phyloP scores from a whole-genome alignment of 164 flowering plant species.

The Liriodendron chinense region DNA sequence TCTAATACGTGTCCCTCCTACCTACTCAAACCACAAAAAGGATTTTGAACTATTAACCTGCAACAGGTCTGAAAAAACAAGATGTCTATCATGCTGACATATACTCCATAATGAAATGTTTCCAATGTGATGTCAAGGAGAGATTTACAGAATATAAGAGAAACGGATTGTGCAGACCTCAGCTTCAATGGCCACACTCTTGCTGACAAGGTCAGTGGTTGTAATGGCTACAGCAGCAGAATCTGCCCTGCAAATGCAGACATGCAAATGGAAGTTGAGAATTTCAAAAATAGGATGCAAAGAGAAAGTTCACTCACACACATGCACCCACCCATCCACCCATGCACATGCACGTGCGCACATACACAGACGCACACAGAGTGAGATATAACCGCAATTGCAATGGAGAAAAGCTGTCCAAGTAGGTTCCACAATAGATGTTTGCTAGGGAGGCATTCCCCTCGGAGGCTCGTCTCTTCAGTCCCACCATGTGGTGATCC shows the following conservation, averaged over 20 bases:
- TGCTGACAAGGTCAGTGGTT: slow-evolving; percentile 95
- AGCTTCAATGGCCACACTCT: slow-evolving; percentile 86
- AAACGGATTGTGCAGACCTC: slow-evolving; percentile 38
- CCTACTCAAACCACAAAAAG: slow-evolving; percentile 32
- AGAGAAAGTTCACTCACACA: too few species aligned
- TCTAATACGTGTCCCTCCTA: slow-evolving; percentile 69
- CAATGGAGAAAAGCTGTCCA: too few species aligned
- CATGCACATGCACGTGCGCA: too few species aligned
- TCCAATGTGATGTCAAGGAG: too few species aligned
- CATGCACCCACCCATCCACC: too few species aligned
- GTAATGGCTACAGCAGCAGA: slow-evolving; percentile 96
- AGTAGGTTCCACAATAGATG: too few species aligned
- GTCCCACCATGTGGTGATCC: too few species aligned
- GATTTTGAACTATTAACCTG: neutral
- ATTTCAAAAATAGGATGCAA: neutral
- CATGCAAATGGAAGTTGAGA: neutral
- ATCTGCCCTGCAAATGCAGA: slow-evolving; percentile 64
- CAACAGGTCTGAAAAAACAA: neutral
- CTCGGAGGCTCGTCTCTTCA: too few species aligned
- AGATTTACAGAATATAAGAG: neutral
- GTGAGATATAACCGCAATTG: too few species aligned
- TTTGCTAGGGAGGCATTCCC: too few species aligned
- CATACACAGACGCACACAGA: too few species aligned
- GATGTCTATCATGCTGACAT: neutral
- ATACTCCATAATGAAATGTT: too few species aligned